Conservation (phyloP, 768 basidiomycete genomes). For the Boletus insuetus region DNA sequence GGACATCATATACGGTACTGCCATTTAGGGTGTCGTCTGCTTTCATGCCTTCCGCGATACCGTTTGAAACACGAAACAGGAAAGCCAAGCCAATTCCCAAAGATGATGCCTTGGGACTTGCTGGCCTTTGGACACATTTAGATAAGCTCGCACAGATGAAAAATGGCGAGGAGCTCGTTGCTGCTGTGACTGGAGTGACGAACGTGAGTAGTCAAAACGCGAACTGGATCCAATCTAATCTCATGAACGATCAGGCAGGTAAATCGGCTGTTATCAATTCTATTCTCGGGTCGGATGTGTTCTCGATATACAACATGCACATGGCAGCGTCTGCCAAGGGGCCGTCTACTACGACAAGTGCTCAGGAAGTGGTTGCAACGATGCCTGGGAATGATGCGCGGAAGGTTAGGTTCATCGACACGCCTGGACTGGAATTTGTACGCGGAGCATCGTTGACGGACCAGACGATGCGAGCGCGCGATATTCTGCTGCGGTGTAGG, state of each 20-base stretch:
- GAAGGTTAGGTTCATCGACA: slow-evolving; percentile 73
- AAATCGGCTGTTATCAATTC: slow-evolving; percentile 88
- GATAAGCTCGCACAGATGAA: slow-evolving; percentile 47
- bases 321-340: slow-evolving; percentile 48
- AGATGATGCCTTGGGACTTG: slow-evolving; percentile 63
- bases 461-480: slow-evolving; percentile 42
- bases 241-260: slow-evolving; percentile 52
- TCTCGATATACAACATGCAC: slow-evolving; percentile 56
- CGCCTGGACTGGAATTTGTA: slow-evolving; percentile 72
- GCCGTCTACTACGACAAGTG: slow-evolving; percentile 66
- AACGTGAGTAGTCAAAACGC: slow-evolving; percentile 52
- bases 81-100: slow-evolving; percentile 42
- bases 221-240: slow-evolving; percentile 1
- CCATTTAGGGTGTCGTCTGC: slow-evolving; percentile 73
- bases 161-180: slow-evolving; percentile 47
- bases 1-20: slow-evolving; percentile 58
- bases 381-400: slow-evolving; percentile 36
- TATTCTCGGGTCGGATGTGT: slow-evolving; percentile 47
- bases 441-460: slow-evolving; percentile 34
- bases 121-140: slow-evolving; percentile 49
- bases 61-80: slow-evolving; percentile 33
- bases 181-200: slow-evolving; percentile 81
- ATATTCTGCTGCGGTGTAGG: slow-evolving; percentile 74
- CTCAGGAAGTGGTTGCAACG: slow-evolving; percentile 59
- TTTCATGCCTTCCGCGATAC: slow-evolving; percentile 48